Evolutionary conservation across 306 rosid genomes (phyloP).

Genomic region (Biancaea sappan): DNA sequence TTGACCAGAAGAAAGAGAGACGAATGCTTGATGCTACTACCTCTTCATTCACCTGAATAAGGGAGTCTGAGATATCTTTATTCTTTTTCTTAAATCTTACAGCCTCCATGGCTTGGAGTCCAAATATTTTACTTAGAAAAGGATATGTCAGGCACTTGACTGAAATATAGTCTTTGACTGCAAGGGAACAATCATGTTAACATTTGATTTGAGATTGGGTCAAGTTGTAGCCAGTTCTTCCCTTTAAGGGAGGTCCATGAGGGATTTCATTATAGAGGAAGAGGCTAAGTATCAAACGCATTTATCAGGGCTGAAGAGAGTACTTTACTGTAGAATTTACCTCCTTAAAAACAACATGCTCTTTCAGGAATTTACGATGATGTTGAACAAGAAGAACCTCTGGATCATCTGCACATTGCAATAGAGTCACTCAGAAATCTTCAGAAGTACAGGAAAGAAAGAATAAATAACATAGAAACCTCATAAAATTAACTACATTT

Average conservation of each 20-base stretch:
- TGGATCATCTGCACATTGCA: slow-evolving; percentile 79
- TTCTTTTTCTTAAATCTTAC: background rate
- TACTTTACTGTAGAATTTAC: slow-evolving; percentile 39
- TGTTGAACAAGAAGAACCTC: slow-evolving; percentile 64
- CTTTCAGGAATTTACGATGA: slow-evolving; percentile 84
- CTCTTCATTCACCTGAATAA: background rate
- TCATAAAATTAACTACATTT: slow-evolving; percentile 16
- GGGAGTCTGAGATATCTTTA: background rate
- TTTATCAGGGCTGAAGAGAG: background rate
- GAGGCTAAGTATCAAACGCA: background rate
- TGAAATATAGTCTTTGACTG: background rate
- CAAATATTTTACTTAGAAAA: background rate
- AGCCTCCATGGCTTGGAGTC: background rate
- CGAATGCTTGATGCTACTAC: background rate
- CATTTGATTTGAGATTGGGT: background rate
- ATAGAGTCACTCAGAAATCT: slow-evolving; percentile 26
- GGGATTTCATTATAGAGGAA: background rate
- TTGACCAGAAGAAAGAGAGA: background rate
- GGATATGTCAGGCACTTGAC: background rate
- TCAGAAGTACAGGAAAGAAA: slow-evolving; percentile 21
- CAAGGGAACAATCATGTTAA: background rate
- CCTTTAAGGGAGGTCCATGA: background rate
- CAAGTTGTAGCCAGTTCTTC: background rate
- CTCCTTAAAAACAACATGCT: slow-evolving; percentile 94
- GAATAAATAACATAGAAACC: slow-evolving; percentile 21